Conservation (phyloP, 1,139 yeast species). For the Candida buenavistaensis region DNA sequence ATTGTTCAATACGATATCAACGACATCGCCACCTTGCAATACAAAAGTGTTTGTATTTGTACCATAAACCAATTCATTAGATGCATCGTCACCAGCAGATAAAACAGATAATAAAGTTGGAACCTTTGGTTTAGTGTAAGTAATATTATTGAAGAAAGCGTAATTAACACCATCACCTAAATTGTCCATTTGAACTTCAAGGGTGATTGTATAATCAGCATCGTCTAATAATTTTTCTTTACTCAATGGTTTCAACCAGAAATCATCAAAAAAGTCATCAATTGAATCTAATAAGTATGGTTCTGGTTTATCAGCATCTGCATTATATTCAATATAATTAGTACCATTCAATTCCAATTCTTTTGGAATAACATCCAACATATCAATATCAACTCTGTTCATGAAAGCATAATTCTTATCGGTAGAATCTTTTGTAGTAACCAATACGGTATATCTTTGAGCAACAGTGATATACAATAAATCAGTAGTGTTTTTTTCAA, state of each 20-base stretch:
- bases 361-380: slow-evolving; percentile 64
- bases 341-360: slow-evolving; percentile 56
- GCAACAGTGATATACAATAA: slow-evolving; percentile 67
- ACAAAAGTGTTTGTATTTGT: slow-evolving; percentile 65
- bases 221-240: slow-evolving; percentile 47
- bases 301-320: slow-evolving; percentile 24
- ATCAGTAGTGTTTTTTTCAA: slow-evolving; percentile 57
- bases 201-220: slow-evolving; percentile 58
- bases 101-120: slow-evolving; percentile 65
- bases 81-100: slow-evolving; percentile 48
- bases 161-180: slow-evolving; percentile 72
- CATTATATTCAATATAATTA: slow-evolving; percentile 53
- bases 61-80: slow-evolving; percentile 58
- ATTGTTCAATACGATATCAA: slow-evolving; percentile 73
- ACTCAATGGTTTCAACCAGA: slow-evolving; percentile 49
- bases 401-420: slow-evolving; percentile 59
- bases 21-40: slow-evolving; percentile 58
- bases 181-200: slow-evolving; percentile 65
- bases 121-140: slow-evolving; percentile 62
- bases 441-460: slow-evolving; percentile 65
- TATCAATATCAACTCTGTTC: slow-evolving; percentile 59
- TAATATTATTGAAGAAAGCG: slow-evolving; percentile 71
- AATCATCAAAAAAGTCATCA: slow-evolving; percentile 51
- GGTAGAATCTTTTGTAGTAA: slow-evolving; percentile 50
- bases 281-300: slow-evolving; percentile 24